Base-by-base conservation (phyloP, 192 early-diverging fungal species). In the Podila minutissima region DNA sequence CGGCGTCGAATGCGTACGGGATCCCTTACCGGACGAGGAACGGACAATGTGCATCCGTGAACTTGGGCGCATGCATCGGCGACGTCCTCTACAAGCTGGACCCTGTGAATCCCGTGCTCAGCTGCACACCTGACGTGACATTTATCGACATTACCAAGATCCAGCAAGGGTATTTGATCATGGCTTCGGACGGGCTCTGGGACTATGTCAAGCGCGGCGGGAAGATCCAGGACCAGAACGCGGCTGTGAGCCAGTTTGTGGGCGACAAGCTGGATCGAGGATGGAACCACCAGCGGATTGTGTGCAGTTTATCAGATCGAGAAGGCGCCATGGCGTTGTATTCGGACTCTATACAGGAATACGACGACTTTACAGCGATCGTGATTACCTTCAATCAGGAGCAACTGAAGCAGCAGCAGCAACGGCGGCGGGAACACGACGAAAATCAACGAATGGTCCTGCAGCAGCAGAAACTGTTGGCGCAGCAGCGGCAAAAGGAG, bases 31-130 rank as follows among this genome's bases (percentile, higher is more conserved):
- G 55, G 67, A 82, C 74, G 17, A 66, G 63, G 62, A 85, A 78
- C 49, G 79, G 78, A 26, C 74, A 76, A 24, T 67, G 82, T 37
- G 86, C 84, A 2, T 90, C 89, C 24, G 74, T 90, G 1, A 90
- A 90, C 66, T 78, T 90, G 1, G 89, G 87, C 10, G 82, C 86
- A 4, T 88, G 87, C 35, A 86, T 85, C 32, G 89, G 89, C 12
- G 89, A 90, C 67, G 76, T 90, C 37, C 83, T 86, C 22, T 90
- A 88, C 64, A 90, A 90, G 49, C 74, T 90, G 51, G 83, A 90
- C 55, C 85, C 83, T 8, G 70, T 73, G 12, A 82, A 83, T 41
- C 82, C 82, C 29, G 84, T 90, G 1, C 84, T 90, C 31, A 75
- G 72, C n/a, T 88, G 86, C 53, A 84, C 85, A 37, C 86, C 89